Percentiles rank a stretch among this genome's conserved stretches.
Evolutionary conservation across 2,329 filamentous ascomycete species (phyloP).

Genomic region (Alternaria brassicae): DNA sequence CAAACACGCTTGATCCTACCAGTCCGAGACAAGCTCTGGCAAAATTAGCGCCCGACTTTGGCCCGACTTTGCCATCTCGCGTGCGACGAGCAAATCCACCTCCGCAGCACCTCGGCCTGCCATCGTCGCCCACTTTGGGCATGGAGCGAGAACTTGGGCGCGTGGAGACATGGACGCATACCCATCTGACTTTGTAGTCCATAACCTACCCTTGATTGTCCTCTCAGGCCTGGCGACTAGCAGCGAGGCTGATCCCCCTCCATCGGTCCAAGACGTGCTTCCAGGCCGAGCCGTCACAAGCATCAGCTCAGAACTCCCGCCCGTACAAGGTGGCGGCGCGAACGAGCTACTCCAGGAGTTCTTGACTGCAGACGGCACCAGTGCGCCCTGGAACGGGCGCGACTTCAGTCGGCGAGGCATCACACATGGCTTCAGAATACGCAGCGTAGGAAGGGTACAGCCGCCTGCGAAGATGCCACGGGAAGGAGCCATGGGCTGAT

Average conservation of each 20-base stretch:
- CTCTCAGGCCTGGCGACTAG: slow-evolving; percentile 72
- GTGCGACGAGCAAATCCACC: slow-evolving; percentile 1
- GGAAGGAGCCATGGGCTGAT: slow-evolving; percentile 28
- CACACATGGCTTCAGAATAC: slow-evolving; percentile 69
- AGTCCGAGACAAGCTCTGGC: not conserved
- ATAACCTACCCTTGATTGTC: slow-evolving; percentile 84
- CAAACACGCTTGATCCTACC: slow-evolving; percentile 2
- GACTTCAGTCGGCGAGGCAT: slow-evolving; percentile 56
- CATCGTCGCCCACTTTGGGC: slow-evolving; percentile 15
- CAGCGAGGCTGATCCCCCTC: slow-evolving; percentile 50
- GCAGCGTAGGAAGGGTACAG: slow-evolving; percentile 79
- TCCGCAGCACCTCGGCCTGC: slow-evolving; percentile 18
- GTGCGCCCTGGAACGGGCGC: slow-evolving; percentile 71
- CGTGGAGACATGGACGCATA: slow-evolving; percentile 74
- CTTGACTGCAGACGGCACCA: slow-evolving; percentile 67
- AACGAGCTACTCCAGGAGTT: slow-evolving; percentile 71
- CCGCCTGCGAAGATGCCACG: slow-evolving; percentile 31
- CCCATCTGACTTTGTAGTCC: slow-evolving; percentile 78
- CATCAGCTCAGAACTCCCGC: slow-evolving; percentile 74
- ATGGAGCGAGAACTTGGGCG: slow-evolving; percentile 42
- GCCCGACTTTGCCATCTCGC: not conserved
- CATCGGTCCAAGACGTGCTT: slow-evolving; percentile 52
- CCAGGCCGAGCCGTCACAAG: slow-evolving; percentile 61
- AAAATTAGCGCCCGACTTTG: not conserved
- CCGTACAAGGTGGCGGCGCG: slow-evolving; percentile 70